Evolutionary conservation across 257 asterid genomes (phyloP).

Genomic region (Paulownia fortunei): DNA sequence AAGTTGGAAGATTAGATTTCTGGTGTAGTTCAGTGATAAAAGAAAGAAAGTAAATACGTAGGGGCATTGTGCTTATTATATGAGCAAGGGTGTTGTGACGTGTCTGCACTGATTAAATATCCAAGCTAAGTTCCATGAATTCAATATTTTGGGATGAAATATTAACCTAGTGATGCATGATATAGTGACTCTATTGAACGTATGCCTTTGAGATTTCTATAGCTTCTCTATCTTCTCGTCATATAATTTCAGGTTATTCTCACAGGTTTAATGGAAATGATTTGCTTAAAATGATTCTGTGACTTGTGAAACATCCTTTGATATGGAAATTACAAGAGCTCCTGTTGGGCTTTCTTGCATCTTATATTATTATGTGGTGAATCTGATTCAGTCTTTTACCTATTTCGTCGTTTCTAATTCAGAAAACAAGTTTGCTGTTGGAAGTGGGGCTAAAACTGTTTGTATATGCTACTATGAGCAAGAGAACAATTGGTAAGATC

Average conservation of each 20-base stretch:
- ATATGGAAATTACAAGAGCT: slow-evolving; percentile 18
- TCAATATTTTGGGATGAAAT: slow-evolving; percentile 17
- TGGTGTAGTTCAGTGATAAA: not conserved
- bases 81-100: not conserved
- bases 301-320: not conserved
- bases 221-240: not conserved
- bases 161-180: not conserved
- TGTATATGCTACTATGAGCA: slow-evolving; percentile 98
- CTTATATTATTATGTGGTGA: slow-evolving; percentile 1
- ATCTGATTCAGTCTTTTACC: slow-evolving; percentile 28
- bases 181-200: not conserved
- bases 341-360: slow-evolving; percentile 8
- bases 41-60: not conserved
- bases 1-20: not conserved
- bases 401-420: slow-evolving; percentile 35
- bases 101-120: slow-evolving; percentile 21
- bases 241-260: slow-evolving; percentile 7
- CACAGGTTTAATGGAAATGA: not conserved
- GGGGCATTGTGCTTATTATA: not conserved
- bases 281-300: not conserved
- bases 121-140: not conserved
- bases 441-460: slow-evolving; percentile 99
- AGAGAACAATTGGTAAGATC: slow-evolving; percentile 92
- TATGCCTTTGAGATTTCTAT: slow-evolving; percentile 6
- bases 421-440: slow-evolving; percentile 99